phyloP scores from a whole-genome alignment of 371 early-diverging fungal species.

The Mucor piriformis region DNA sequence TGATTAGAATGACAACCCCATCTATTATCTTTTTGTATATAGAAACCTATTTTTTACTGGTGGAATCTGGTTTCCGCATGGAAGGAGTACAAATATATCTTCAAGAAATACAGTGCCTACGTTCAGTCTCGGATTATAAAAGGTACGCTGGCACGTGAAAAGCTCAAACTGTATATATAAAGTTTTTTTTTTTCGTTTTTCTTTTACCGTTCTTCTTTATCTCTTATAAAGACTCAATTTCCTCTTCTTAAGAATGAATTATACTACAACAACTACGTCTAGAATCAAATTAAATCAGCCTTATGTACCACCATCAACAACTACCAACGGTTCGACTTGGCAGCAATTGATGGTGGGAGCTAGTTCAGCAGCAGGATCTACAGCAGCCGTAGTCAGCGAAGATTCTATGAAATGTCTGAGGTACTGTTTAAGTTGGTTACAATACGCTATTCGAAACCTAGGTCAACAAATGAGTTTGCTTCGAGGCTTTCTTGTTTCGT shows the following conservation, averaged over 20 bases:
- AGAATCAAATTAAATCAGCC: slow-evolving; percentile 3
- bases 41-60: too few relatives aligned
- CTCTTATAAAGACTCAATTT: not conserved
- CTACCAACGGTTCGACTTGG: slow-evolving; percentile 41
- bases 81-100: not conserved
- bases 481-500: slow-evolving; percentile 61
- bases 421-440: slow-evolving; percentile 83
- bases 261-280: not conserved
- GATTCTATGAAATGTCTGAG: slow-evolving; percentile 75
- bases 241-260: too few relatives aligned
- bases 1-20: too few relatives aligned
- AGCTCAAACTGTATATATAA: not conserved
- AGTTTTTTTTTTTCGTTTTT: not conserved
- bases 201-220: not conserved
- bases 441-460: slow-evolving; percentile 81
- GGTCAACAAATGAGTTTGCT: slow-evolving; percentile 75
- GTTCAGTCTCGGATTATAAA: not conserved
- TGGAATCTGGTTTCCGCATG: too few relatives aligned
- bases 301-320: not conserved
- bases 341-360: slow-evolving; percentile 73
- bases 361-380: slow-evolving; percentile 65
- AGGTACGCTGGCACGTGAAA: not conserved
- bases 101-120: not conserved
- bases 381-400: slow-evolving; percentile 74
- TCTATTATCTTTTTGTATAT: too few relatives aligned